Evolutionary conservation across 2,329 filamentous ascomycete species (phyloP), one percentile per base, ranked within the genome.

Genomic region (Claviceps paspali): DNA sequence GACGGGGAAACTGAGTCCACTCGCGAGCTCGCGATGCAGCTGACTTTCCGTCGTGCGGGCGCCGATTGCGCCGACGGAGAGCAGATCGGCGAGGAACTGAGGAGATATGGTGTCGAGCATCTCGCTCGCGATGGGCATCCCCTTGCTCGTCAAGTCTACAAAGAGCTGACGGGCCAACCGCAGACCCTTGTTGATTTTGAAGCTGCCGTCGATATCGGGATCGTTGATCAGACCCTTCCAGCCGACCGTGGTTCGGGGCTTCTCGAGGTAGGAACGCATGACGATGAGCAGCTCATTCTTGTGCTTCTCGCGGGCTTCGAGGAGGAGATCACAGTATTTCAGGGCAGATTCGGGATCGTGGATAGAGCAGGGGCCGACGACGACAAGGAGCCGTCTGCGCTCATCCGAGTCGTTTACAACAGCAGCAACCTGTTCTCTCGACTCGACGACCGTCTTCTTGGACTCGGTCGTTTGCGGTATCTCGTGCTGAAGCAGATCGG

Each of bases 141-240:
- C 91, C 45, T 70, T 68, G 43, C 68, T 68, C 23, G 88, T 98
- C 43, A 98, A 69, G 54, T 96, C 87, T 50, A 81, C 76, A 67
- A 95, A 98, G 55, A 98, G 72, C 64, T 94, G 81, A 50, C 91
- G 75, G n/a, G 83, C 87, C 40, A 94, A 77, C 21, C 85, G 76
- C 40, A 98, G 73, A 38, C 91, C 91, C 71, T 96, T 96, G 76
- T 98, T 98, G 68, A 98, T 98, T 66, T 94, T 76, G 80, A 82
- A 98, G 55, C 81, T 91, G 59, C 88, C 80, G 60, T 98, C 85
- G 57, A 98, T 94, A 53, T 96, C 87, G 2, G 91, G 91, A 60
- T 98, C 91, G 63, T 98, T 98, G 71, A 98, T 95, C 59, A 98
- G 70, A 36, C 91, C 91, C 67, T 98, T 98, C 91, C 91, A 98